Evolutionary conservation across 1,284 basidiomycete genomes (phyloP), one percentile per base, ranked within the genome.

Genomic region (Ceratobasidium sp.): DNA sequence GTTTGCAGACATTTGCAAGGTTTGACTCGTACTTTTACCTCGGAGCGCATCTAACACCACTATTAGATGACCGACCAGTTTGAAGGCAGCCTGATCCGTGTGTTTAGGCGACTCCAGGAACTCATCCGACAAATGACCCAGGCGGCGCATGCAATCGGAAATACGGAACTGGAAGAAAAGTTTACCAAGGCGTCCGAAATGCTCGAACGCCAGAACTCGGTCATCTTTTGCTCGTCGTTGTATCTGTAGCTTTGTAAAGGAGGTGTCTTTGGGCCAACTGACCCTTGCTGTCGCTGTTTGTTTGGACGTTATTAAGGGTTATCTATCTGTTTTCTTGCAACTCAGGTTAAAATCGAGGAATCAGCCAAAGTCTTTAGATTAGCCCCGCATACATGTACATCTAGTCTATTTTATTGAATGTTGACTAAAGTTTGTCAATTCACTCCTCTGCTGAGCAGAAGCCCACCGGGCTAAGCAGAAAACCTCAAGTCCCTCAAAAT

Each of bases 1-100:
- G 46, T 99, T 99, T 85, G 88, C 94, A 0, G 97, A 99, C 54
- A 96, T 98, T 79, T 96, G 95, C 90, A 98, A 98, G 90, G 95
- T 95, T 74, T 66, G 90, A 79, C 3, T 18, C 67, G 65, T 62
- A 38, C n/a, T 46, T 3, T 52, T 2, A 16, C 16, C 44, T 62
- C 2, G 8, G 16, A 12, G 18, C 52, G 48, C 30, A n/a, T 18
- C 38, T 73, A 41, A 50, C 59, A 18, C 54, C 73, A 54, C 73
- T 60, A 74, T 33, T 81, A 97, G 94, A 88, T 96, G 82, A 97
- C 97, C 0, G 97, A 98, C 84, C 94, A 97, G 78, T 99, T 99
- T 81, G 98, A 99, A 83, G 97, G 97, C 52, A 96, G 92, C 77
- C 87, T 98, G 44, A 98, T 98, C 82, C 93, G 97, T 77, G 96